phyloP scores from a whole-genome alignment of 23 red algal species.

The Gracilaria gracilis region DNA sequence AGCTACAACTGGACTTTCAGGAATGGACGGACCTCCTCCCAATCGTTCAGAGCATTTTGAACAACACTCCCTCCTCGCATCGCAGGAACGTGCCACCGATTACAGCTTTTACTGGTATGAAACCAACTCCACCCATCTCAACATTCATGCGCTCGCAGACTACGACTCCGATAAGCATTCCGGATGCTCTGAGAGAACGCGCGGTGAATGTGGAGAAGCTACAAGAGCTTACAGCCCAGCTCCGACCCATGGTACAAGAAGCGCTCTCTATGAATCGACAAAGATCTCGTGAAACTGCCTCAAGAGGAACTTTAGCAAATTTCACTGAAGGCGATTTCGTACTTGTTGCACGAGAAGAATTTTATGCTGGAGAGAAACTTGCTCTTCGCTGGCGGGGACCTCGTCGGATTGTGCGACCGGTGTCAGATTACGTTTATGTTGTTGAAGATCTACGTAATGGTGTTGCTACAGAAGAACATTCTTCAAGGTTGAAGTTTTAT shows the following conservation, averaged over 20 bases:
- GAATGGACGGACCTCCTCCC: neutral
- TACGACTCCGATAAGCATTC: neutral
- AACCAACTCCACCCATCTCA: neutral
- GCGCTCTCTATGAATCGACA: neutral
- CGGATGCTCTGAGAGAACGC: too few species aligned
- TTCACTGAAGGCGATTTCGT: neutral
- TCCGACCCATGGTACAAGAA: neutral
- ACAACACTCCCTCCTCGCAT: neutral
- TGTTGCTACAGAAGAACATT: neutral
- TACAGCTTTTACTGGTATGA: neutral
- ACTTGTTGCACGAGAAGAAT: neutral
- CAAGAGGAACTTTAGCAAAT: neutral
- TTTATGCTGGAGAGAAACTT: neutral
- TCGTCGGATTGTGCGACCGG: neutral
- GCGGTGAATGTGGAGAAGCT: too few species aligned
- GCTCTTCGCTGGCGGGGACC: slow-evolving; percentile 1
- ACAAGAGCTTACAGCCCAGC: too few species aligned
- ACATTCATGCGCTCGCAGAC: neutral
- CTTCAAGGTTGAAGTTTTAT: neutral
- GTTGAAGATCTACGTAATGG: neutral
- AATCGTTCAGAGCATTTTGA: neutral
- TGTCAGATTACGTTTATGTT: neutral
- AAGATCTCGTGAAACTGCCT: too few species aligned
- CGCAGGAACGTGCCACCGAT: neutral
- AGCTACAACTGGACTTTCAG: neutral